These are phyloP conservation scores for Phaffomyces thermotolerans DNA, from an alignment of 805 yeast genomes.

Conservation along the genomic window DNA sequence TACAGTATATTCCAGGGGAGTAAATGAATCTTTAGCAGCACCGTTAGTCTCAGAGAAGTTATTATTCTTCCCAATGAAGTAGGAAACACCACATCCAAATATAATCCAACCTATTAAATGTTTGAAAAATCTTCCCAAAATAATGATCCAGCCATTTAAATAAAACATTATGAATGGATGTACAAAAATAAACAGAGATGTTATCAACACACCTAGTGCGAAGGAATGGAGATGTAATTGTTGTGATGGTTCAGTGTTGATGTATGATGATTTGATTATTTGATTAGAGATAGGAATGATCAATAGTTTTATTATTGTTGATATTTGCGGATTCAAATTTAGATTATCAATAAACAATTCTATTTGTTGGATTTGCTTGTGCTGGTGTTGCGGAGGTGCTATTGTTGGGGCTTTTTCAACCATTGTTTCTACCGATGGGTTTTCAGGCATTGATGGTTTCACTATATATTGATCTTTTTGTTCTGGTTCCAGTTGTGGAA, in stretches of 20 bases:
- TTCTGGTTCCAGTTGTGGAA: background rate
- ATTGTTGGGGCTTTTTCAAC: too few relatives aligned
- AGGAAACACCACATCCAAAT: constrained; percentile 13
- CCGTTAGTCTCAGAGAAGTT: background rate
- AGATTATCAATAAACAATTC: constrained; percentile 13
- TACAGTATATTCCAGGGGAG: constrained; percentile 16
- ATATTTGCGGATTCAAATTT: constrained; percentile 4
- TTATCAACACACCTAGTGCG: constrained; percentile 15
- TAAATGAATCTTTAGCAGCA: constrained; percentile 7
- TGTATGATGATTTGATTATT: constrained; percentile 16
- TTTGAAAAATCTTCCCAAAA: constrained; percentile 15
- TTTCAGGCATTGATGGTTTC: background rate
- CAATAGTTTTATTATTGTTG: constrained; percentile 1
- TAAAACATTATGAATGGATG: constrained; percentile 20
- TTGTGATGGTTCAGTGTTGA: constrained; percentile 17
- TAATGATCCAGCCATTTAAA: constrained; percentile 19
- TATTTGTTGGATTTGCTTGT: background rate
- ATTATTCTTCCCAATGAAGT: constrained; percentile 9
- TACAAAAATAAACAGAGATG: constrained; percentile 12
- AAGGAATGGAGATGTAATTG: constrained; percentile 23
- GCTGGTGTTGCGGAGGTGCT: background rate
- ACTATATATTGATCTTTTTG: background rate
- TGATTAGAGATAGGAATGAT: background rate
- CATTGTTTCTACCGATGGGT: too few relatives aligned
- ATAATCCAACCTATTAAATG: constrained; percentile 15